Percentiles rank a stretch among this genome's conserved stretches.
phyloP scores from a whole-genome alignment of 208 protist genomes.

The Polymyxa betae region DNA sequence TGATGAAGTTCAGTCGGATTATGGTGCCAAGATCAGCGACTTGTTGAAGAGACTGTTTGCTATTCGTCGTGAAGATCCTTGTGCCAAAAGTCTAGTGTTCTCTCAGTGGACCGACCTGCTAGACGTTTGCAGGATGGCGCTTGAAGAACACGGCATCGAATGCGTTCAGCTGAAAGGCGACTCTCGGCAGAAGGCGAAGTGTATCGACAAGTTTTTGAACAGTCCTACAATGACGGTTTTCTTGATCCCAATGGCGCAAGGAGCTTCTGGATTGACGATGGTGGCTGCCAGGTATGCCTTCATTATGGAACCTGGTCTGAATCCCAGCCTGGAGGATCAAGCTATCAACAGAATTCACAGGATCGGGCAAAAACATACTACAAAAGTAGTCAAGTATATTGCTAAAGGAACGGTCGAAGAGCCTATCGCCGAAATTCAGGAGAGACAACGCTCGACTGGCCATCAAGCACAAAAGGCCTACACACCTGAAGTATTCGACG shows the following conservation, averaged over 20 bases:
- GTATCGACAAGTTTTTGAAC: conserved; percentile 4
- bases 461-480: neutral
- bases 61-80: neutral
- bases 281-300: conserved; percentile 29
- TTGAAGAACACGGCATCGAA: neutral
- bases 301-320: conserved; percentile 41
- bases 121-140: neutral
- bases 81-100: conserved; percentile 36
- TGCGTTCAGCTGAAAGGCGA: conserved; percentile 31
- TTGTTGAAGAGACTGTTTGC: neutral
- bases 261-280: conserved; percentile 31
- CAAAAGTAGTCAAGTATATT: neutral
- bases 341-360: neutral
- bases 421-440: conserved; percentile 7
- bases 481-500: conserved; percentile 30
- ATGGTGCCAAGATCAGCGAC: conserved; percentile 37
- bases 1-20: neutral
- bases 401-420: neutral
- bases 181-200: neutral
- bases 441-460: neutral
- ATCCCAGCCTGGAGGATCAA: conserved; percentile 47
- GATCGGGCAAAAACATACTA: neutral
- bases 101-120: conserved; percentile 28
- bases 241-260: conserved; percentile 26
- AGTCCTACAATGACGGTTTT: neutral